Percentiles rank a stretch among this genome's conserved stretches.
Evolutionary conservation across 495 filamentous ascomycete genomes (phyloP).

Genomic region (Trichoderma erinaceum): DNA sequence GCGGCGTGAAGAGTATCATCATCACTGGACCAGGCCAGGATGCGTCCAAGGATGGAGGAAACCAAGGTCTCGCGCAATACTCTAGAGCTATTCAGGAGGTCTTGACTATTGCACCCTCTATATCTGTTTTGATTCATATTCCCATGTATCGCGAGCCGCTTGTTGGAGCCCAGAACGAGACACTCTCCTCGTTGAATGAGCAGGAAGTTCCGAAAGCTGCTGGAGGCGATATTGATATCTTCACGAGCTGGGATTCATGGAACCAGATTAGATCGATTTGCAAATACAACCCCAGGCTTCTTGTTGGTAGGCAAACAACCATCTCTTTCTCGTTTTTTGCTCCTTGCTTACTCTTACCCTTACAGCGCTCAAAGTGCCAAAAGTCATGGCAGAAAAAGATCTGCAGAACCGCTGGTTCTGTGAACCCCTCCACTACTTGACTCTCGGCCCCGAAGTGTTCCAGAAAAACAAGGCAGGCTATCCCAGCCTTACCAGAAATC

Average conservation of each 20-base stretch:
- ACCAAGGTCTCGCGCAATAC: constrained; percentile 56
- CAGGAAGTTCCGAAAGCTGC: constrained; percentile 20
- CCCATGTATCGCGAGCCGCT: constrained; percentile 62
- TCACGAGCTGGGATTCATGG: constrained; percentile 89
- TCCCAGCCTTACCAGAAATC: constrained; percentile 72
- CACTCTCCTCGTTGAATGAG: constrained; percentile 31
- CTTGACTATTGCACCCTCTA: constrained; percentile 61
- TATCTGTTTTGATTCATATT: constrained; percentile 74
- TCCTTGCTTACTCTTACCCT: not conserved
- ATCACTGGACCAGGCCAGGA: constrained; percentile 65
- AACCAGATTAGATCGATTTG: constrained; percentile 78
- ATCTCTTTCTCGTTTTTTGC: not conserved
- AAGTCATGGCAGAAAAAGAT: constrained; percentile 63
- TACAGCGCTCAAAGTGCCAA: constrained; percentile 71
- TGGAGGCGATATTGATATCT: constrained; percentile 50
- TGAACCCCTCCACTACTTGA: constrained; percentile 79
- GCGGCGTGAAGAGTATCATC: constrained; percentile 76
- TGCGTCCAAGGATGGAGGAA: constrained; percentile 29
- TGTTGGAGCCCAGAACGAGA: constrained; percentile 34
- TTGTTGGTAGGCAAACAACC: constrained; percentile 64
- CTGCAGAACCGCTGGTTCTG: constrained; percentile 90
- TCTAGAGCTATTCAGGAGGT: constrained; percentile 80
- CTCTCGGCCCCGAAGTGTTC: constrained; percentile 61
- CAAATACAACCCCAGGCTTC: constrained; percentile 75
- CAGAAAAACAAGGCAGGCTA: constrained; percentile 71